Evolutionary conservation across 495 filamentous ascomycete species (phyloP), one percentile per base, ranked within the genome.

Genomic region (Aspergillus sparsus): DNA sequence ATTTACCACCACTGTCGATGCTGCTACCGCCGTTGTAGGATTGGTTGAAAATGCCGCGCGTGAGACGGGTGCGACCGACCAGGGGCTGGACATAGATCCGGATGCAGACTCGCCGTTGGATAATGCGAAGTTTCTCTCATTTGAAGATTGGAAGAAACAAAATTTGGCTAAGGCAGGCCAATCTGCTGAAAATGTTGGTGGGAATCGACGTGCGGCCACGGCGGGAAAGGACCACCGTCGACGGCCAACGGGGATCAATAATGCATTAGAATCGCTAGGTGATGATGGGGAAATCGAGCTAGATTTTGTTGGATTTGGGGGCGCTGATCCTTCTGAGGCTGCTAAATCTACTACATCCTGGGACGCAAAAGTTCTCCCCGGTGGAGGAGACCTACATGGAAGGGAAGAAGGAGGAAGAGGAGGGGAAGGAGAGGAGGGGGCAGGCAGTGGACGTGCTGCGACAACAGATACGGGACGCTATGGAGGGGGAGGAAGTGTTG

Each of bases 101-200:
- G 88, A 91, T 39, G 71, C 76, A 11, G 86, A 89, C 32, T 89
- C 87, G 0, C 85, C 89, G 15, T 82, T 97, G 7, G 89, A 93
- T 64, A 88, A 89, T 39, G 87, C 86, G 33, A 87, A 91, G 34
- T 98, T 98, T 68, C 88, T 98, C 53, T 97, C 94, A 0, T 98
- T 98, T 66, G 94, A 97, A 68, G 93, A 98, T 63, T 98, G 94
- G 94, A 97, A 95, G 76, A 90, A 89, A 67, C 90, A 93, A 78
- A 97, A 96, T 72, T 78, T 97, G 11, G 91, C 86, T 36, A 91
- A 90, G 67, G 87, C 84, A 5, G 94, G 91, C 3, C 93, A 95
- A 67, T 92, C 92, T 18, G 85, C 84, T 8, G 86, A 94, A 57
- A 83, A 88, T 63, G 80, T 92, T 32, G 88, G 85, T 33, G 70